A percentile compares a stretch with the other conserved stretches of the same genome.
Conservation (phyloP, 1,139 yeast species). For the Geotrichum candidum region DNA sequence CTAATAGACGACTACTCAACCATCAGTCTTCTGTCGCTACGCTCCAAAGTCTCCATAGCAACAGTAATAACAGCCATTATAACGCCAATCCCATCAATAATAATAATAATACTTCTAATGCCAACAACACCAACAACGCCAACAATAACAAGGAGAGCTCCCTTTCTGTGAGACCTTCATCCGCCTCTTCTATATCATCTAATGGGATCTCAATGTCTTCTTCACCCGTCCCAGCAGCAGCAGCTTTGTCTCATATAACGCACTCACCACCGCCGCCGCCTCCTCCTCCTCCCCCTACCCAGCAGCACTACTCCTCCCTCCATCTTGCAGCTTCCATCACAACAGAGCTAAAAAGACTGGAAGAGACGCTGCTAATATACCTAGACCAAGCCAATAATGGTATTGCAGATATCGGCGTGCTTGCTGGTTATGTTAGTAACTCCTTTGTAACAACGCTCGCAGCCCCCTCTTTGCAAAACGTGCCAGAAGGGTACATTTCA, state of each 20-base stretch:
- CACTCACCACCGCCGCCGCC: background rate
- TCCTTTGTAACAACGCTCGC: background rate
- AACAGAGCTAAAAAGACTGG: conserved; percentile 6
- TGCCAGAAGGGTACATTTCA: conserved; percentile 25
- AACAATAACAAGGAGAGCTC: background rate
- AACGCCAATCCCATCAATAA: background rate
- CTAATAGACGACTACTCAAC: background rate
- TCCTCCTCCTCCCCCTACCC: background rate
- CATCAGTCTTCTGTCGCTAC: background rate
- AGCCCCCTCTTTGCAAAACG: background rate
- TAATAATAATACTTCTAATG: background rate
- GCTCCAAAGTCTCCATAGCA: background rate
- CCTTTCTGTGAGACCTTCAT: background rate
- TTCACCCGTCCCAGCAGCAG: background rate
- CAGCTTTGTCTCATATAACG: background rate
- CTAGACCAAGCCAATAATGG: conserved; percentile 8
- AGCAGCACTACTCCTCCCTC: background rate
- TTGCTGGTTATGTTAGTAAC: background rate
- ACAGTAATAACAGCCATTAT: background rate
- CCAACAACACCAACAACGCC: background rate
- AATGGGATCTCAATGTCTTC: background rate
- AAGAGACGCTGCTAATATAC: background rate
- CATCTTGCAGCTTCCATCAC: background rate
- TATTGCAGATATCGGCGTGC: conserved; percentile 1
- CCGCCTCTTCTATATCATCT: background rate